phyloP scores from a whole-genome alignment of 176 grass and related monocot species.

The barley (Hordeum vulgare) region MorexV3_pseudomolecules_assembly NC_058522.1:399652841-399653340 shows the following conservation, averaged over 20 bases:
- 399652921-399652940: constrained; percentile 89
- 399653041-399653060: constrained; percentile 10
- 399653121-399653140: not conserved
- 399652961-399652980: constrained; percentile 78
- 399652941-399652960: constrained; percentile 93
- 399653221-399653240: not conserved
- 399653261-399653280: not conserved
- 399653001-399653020: constrained; percentile 12
- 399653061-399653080: no score
- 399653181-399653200: not conserved
- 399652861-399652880: constrained; percentile 60
- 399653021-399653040: constrained; percentile 33
- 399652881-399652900: constrained; percentile 33
- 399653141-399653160: not conserved
- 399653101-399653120: not conserved
- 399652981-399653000: constrained; percentile 30
- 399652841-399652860: constrained; percentile 93
- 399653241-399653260: not conserved
- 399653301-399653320: not conserved
- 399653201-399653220: not conserved
- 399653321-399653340: not conserved
- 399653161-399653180: no score
- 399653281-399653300: not conserved
- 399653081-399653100: not conserved
- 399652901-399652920: constrained; percentile 62